phyloP scores from a whole-genome alignment of 2,329 filamentous ascomycete genomes.

The Ophiocordyceps unilateralis region DNA sequence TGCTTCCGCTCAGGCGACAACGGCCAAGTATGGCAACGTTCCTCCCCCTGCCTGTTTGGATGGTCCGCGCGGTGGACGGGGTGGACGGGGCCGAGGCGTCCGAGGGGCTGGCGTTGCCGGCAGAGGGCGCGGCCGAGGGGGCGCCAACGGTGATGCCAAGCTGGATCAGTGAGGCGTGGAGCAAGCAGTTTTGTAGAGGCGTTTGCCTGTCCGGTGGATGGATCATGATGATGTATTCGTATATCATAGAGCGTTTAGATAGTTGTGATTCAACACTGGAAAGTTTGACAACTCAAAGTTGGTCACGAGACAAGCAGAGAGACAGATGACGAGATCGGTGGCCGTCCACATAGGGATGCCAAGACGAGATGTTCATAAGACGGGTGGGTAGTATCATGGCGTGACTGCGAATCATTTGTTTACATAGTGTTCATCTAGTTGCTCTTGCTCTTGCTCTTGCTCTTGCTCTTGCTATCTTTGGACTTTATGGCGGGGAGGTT shows the following conservation, averaged over 20 bases:
- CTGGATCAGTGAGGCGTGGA: background rate
- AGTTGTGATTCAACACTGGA: too few species aligned
- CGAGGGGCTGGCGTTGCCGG: constrained; percentile 18
- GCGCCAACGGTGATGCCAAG: constrained; percentile 4
- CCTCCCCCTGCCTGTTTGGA: constrained; percentile 44
- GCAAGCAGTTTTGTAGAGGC: too few species aligned
- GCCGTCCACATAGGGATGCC: too few species aligned
- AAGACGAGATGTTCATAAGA: too few species aligned
- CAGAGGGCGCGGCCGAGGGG: constrained; percentile 15
- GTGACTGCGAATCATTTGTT: background rate
- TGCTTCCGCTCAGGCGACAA: constrained; percentile 6
- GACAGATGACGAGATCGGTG: too few species aligned
- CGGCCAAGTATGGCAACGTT: constrained; percentile 31
- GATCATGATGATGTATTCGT: too few species aligned
- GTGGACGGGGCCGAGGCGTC: constrained; percentile 22
- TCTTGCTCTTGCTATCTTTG: constrained; percentile 21
- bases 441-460: constrained; percentile 1
- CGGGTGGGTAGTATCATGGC: background rate
- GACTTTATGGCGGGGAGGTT: constrained; percentile 47
- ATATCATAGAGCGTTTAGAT: too few species aligned
- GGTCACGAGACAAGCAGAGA: too few species aligned
- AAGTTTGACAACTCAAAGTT: too few species aligned
- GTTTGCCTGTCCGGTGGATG: too few species aligned
- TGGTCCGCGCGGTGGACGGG: constrained; percentile 20
- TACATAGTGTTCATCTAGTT: constrained; percentile 1